Evolutionary conservation across 148 eudicot genomes (phyloP).

Genomic region (Polygonum aviculare): DNA sequence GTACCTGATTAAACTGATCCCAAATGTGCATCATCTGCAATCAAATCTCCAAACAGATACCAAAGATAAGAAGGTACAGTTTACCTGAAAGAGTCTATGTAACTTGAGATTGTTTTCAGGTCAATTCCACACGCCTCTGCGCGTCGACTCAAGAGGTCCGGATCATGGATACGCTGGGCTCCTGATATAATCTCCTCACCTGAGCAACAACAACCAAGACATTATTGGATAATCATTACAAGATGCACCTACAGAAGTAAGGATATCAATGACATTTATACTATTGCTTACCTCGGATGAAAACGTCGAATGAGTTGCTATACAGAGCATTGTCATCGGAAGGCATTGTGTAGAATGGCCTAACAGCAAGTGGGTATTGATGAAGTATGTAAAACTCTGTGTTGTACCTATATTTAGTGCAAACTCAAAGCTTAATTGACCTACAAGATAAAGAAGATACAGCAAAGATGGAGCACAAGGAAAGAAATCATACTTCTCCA

Average conservation of each 20-base stretch:
- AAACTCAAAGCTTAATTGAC: background rate
- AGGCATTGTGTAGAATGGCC: constrained; percentile 97
- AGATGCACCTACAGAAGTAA: background rate
- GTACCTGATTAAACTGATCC: background rate
- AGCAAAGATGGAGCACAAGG: background rate
- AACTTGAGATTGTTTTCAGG: constrained; percentile 52
- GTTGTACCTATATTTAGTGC: constrained; percentile 45
- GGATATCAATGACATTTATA: background rate
- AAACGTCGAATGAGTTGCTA: constrained; percentile 95
- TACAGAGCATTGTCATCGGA: constrained; percentile 49
- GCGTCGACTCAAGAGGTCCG: constrained; percentile 44
- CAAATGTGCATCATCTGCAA: background rate
- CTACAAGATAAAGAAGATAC: background rate
- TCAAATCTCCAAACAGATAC: background rate
- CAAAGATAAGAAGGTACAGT: background rate
- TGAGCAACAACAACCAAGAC: constrained; percentile 10
- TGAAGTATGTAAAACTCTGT: constrained; percentile 92
- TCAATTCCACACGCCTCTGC: constrained; percentile 67
- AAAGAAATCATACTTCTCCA: constrained; percentile 40
- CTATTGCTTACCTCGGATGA: background rate
- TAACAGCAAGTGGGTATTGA: constrained; percentile 79
- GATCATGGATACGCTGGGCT: constrained; percentile 85
- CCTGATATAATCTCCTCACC: constrained; percentile 99
- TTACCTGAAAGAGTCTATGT: constrained; percentile 77
- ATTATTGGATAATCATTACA: background rate